These are phyloP conservation scores for Neodidymelliopsis sp. DNA, from an alignment of 2,329 filamentous ascomycete species.

Conservation along the genomic window DNA sequence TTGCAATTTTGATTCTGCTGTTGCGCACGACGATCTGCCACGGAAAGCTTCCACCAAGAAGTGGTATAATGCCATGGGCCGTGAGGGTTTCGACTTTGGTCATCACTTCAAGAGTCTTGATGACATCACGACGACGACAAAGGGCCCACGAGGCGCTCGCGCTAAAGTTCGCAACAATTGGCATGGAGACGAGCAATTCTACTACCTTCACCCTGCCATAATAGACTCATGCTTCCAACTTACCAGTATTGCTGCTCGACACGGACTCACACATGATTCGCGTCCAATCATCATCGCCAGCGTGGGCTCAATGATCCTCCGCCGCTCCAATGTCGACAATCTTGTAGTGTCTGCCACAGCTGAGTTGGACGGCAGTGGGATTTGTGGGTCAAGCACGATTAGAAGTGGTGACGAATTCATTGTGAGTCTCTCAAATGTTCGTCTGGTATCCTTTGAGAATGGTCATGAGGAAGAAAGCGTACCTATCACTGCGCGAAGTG, in stretches of 20 bases:
- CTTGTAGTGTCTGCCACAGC: no score
- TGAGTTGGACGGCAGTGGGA: no score
- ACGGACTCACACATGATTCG: background rate
- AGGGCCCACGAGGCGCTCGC: background rate
- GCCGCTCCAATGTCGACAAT: no score
- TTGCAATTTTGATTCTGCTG: no score
- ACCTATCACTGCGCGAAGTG: no score
- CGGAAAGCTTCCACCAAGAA: background rate
- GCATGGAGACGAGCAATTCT: background rate
- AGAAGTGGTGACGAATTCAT: no score
- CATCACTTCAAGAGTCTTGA: background rate
- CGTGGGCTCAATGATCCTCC: background rate
- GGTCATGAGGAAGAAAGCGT: no score
- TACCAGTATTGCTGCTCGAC: background rate
- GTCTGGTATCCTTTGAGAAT: no score
- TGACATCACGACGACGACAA: constrained; percentile 2
- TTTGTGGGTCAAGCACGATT: no score
- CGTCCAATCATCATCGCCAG: background rate
- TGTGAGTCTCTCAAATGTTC: no score
- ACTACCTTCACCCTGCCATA: background rate
- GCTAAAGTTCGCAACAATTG: background rate
- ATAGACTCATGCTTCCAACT: background rate
- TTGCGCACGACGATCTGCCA: background rate
- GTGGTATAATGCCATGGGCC: background rate
- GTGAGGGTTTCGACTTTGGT: constrained; percentile 1